Conservation (phyloP, 2,329 filamentous ascomycete species). For the Lecanoromycetidae sp. region DNA sequence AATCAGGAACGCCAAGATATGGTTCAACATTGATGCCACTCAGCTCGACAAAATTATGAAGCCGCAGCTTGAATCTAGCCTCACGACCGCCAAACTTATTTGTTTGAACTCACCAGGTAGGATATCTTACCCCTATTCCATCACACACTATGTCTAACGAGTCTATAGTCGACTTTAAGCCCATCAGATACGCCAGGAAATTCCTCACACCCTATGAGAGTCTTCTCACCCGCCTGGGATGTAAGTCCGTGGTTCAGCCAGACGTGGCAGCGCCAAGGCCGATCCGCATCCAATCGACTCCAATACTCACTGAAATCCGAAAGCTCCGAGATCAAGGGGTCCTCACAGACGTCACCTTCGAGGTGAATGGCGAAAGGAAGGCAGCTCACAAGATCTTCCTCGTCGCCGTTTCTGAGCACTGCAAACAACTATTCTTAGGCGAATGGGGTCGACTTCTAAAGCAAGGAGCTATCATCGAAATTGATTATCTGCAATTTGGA, state of each 20-base stretch:
- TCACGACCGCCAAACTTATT: conserved; percentile 3
- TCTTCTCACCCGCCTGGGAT: conserved; percentile 4
- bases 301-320: background rate
- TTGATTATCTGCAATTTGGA: background rate
- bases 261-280: background rate
- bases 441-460: conserved; percentile 1
- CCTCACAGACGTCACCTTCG: conserved; percentile 9
- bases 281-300: background rate
- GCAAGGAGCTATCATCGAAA: background rate
- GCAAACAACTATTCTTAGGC: conserved; percentile 9
- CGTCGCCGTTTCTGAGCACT: conserved; percentile 10
- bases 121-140: background rate
- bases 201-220: conserved; percentile 15
- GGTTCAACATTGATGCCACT: conserved; percentile 13
- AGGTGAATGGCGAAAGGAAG: conserved; percentile 3
- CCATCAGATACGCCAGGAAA: conserved; percentile 2
- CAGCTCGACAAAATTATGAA: background rate
- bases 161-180: conserved; percentile 1
- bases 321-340: background rate
- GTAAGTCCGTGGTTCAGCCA: conserved; percentile 5
- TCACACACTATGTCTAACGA: background rate
- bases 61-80: background rate
- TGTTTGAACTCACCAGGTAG: conserved; percentile 11
- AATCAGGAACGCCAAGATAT: conserved; percentile 7
- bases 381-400: conserved; percentile 12